These are phyloP conservation scores for Kalmusia sp. DNA, from an alignment of 2,329 filamentous ascomycete species.

Conservation along the genomic window DNA sequence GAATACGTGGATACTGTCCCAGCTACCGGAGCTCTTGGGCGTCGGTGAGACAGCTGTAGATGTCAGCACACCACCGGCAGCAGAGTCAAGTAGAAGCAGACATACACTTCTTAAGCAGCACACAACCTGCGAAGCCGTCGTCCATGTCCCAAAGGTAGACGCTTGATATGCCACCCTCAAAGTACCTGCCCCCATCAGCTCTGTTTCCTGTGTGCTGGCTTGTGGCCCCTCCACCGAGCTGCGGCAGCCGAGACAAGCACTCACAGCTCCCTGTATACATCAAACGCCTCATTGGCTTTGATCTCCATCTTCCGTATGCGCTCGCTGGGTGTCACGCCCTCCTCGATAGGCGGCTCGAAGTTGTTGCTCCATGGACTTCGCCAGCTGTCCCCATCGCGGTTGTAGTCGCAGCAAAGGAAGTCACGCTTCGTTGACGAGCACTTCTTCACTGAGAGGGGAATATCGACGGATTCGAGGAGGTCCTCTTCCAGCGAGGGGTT, in stretches of 20 bases:
- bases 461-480: conserved; percentile 95
- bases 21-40: conserved; percentile 76
- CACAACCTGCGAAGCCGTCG: conserved; percentile 95
- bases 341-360: conserved; percentile 87
- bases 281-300: conserved; percentile 92
- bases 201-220: not conserved
- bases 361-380: conserved; percentile 99
- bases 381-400: conserved; percentile 97
- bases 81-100: conserved; percentile 12
- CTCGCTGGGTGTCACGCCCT: conserved; percentile 88
- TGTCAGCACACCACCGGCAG: conserved; percentile 18
- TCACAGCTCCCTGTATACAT: conserved; percentile 89
- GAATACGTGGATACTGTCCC: conserved; percentile 99
- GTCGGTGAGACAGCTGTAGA: conserved; percentile 69
- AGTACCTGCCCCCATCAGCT: conserved; percentile 65
- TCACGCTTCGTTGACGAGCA: conserved; percentile 91
- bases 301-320: conserved; percentile 92
- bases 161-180: conserved; percentile 93
- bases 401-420: conserved; percentile 99
- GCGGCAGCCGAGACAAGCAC: conserved; percentile 28
- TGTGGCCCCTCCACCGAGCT: not conserved
- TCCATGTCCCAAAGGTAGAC: conserved; percentile 99
- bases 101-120: conserved; percentile 91
- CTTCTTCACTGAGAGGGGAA: conserved; percentile 84
- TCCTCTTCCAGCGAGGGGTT: conserved; percentile 95